Conservation (phyloP, 345 rosid species). For the Euclidium syriacum region DNA sequence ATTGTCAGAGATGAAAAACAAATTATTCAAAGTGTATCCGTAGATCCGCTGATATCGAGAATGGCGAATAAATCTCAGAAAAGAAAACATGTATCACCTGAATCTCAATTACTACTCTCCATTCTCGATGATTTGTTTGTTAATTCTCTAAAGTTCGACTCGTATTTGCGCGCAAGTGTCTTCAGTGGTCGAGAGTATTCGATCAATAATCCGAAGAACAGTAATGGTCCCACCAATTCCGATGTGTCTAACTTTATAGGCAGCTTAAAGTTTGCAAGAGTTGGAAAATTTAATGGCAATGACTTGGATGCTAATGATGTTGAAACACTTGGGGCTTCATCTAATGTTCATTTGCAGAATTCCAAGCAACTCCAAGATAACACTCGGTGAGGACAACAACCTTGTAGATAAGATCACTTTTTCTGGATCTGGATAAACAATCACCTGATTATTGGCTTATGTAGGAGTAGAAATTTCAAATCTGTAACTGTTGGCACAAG, state of each 20-base stretch:
- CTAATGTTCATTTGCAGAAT: constrained; percentile 60
- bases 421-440: neutral
- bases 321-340: constrained; percentile 56
- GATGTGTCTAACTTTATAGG: constrained; percentile 55
- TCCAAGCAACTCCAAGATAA: constrained; percentile 75
- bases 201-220: constrained; percentile 40
- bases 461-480: constrained; percentile 73
- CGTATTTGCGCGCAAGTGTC: constrained; percentile 26
- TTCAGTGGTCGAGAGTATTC: constrained; percentile 5
- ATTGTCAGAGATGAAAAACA: too few relatives aligned
- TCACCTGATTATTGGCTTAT: neutral
- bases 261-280: constrained; percentile 69
- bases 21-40: constrained; percentile 2
- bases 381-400: constrained; percentile 65
- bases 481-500: constrained; percentile 69
- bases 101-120: constrained; percentile 44
- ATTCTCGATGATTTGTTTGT: constrained; percentile 42
- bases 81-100: constrained; percentile 35
- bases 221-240: constrained; percentile 37
- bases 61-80: constrained; percentile 25
- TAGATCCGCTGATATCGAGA: constrained; percentile 29
- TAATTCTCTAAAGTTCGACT: constrained; percentile 49
- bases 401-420: constrained; percentile 66
- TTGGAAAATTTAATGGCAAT: constrained; percentile 61
- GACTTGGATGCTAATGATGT: constrained; percentile 39